Evolutionary conservation across 371 early-diverging fungal species (phyloP).

Genomic region (Blastocladiella emersonii): DNA sequence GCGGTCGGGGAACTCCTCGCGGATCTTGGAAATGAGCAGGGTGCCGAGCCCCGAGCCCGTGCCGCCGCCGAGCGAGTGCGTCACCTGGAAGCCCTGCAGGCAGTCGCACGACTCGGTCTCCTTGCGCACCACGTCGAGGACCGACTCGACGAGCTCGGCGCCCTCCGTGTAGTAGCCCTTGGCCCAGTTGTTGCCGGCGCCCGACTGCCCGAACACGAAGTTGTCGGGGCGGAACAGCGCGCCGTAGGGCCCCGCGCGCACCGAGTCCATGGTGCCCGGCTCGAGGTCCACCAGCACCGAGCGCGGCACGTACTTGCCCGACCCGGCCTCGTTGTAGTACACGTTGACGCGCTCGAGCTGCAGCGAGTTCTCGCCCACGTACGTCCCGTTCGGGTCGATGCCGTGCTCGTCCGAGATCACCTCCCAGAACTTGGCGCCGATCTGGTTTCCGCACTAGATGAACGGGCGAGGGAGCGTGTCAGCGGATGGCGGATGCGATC

Average conservation of each 20-base stretch:
- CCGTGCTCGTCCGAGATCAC: slow-evolving; percentile 35
- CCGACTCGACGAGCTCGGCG: slow-evolving; percentile 93
- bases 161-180: slow-evolving; percentile 99
- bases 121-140: slow-evolving; percentile 93
- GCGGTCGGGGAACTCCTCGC: slow-evolving; percentile 96
- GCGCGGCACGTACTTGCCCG: slow-evolving; percentile 97
- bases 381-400: slow-evolving; percentile 12
- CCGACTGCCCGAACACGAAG: slow-evolving; percentile 97
- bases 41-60: slow-evolving; percentile 99
- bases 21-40: slow-evolving; percentile 89
- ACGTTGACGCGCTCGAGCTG: slow-evolving; percentile 62
- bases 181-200: slow-evolving; percentile 99
- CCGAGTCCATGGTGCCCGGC: slow-evolving; percentile 94
- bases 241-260: slow-evolving; percentile 89
- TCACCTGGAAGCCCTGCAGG: slow-evolving; percentile 92
- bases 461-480: too few species aligned
- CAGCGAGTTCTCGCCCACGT: slow-evolving; percentile 35
- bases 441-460: slow-evolving; percentile 34
- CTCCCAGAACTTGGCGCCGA: slow-evolving; percentile 42
- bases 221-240: slow-evolving; percentile 98
- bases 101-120: slow-evolving; percentile 95
- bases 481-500: too few species aligned
- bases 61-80: slow-evolving; percentile 98
- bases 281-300: slow-evolving; percentile 97
- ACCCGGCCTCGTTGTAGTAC: slow-evolving; percentile 50